These are phyloP conservation scores for Orbilia javanica DNA, from an alignment of 2,329 filamentous ascomycete genomes.

Conservation along the genomic window DNA sequence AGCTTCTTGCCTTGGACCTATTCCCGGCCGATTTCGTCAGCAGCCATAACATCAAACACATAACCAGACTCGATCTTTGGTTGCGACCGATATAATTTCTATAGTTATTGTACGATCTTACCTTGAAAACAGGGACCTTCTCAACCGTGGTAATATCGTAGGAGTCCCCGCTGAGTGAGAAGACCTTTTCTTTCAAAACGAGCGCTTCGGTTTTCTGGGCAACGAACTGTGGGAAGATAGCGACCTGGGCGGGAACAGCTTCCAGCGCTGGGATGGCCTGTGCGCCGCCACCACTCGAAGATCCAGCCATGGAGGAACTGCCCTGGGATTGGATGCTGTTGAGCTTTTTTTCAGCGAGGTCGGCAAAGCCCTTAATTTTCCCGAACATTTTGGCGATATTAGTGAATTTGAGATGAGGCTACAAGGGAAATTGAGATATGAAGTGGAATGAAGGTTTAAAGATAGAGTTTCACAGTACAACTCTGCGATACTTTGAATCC, in stretches of 20 bases:
- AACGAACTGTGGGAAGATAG: constrained; percentile 50
- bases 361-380: constrained; percentile 35
- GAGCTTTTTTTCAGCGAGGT: constrained; percentile 30
- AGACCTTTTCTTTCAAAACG: constrained; percentile 73
- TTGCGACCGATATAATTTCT: not conserved
- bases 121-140: constrained; percentile 70
- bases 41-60: not conserved
- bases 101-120: too few species aligned
- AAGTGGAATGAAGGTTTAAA: not conserved
- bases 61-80: too few species aligned
- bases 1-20: constrained; percentile 71
- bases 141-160: constrained; percentile 73
- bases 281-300: constrained; percentile 6
- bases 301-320: constrained; percentile 13
- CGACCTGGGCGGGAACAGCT: constrained; percentile 37
- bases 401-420: not conserved
- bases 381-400: constrained; percentile 44
- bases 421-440: not conserved
- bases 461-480: constrained; percentile 4
- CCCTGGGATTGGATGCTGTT: constrained; percentile 17
- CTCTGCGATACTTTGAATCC: not conserved
- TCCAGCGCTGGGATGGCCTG: constrained; percentile 8
- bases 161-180: constrained; percentile 74
- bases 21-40: not conserved
- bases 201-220: constrained; percentile 66